Base-by-base conservation (phyloP, 1,139 yeast species). In the Blastobotrys capitulatus region DNA sequence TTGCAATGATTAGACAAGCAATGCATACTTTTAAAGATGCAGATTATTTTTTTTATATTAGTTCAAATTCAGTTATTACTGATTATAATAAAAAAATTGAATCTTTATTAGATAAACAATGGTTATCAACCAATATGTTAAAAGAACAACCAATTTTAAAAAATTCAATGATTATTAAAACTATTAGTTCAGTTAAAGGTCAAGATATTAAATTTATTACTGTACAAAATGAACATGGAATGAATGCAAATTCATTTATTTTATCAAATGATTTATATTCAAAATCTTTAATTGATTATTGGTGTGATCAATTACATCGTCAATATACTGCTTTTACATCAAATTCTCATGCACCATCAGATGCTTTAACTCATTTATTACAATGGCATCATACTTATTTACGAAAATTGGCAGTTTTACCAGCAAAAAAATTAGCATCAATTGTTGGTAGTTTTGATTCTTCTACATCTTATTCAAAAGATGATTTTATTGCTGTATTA, bases 331-430 rank as follows among this genome's bases (percentile, higher is more conserved):
- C 77, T 62, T 86, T 86, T 67, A 55, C 57, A 19, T 55, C 57
- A 27, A 83, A 86, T 2, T 16, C 34, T 18, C 40, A 37, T 13
- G 27, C 16, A 6, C 80, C 79, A 54, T 76, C 82, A 12, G 57
- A 60, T 13, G 87, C 94, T 0, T 64, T 90, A 47, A 79, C 88
- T 22, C 97, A 92, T 65, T 73, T 88, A 36, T 71, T 89, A 56
- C 96, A 88, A 66, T 92, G 97, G 98, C 98, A 92, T 64, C 95
- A 96, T 12, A 78, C 77, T 44, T 70, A 84, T 38, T 74, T 90
- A 57, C 76, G 85, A 49, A 83, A 80, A 60, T 74, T 94, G 5
- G 85, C 88, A 0, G 67, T 90, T 12, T 77, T 92, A 0, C 86
- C 88, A 6, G 72, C 80, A 39, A 74, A 79, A 57, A 66, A 75